Evolutionary conservation across 1,139 yeast genomes (phyloP).

Genomic region (Nakaseomyces sp.): DNA sequence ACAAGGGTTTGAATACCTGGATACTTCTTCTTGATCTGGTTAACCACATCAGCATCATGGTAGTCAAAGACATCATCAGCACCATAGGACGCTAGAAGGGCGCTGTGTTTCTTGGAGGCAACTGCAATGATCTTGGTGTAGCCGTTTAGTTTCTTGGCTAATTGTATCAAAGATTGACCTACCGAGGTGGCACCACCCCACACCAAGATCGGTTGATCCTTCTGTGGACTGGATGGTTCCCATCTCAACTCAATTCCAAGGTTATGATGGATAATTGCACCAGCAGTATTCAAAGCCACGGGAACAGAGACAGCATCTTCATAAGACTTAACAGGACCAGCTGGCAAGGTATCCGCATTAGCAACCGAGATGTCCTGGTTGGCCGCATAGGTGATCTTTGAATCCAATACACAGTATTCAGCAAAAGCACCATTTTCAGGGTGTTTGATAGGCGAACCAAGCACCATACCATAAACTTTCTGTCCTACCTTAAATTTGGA

Average conservation of each 20-base stretch:
- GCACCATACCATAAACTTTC: too few relatives aligned
- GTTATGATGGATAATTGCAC: too few relatives aligned
- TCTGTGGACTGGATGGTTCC: too few relatives aligned
- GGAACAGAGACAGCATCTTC: too few relatives aligned
- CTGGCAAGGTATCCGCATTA: too few relatives aligned
- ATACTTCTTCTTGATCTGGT: slow-evolving; percentile 11
- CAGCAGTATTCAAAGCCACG: too few relatives aligned
- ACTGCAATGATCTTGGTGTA: slow-evolving; percentile 41
- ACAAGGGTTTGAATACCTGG: too few relatives aligned
- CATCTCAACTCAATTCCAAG: too few relatives aligned
- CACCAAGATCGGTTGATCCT: too few relatives aligned
- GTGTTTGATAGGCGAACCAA: slow-evolving; percentile 14
- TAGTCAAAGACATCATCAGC: slow-evolving; percentile 54
- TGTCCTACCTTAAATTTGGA: too few relatives aligned
- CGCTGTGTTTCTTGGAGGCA: slow-evolving; percentile 40
- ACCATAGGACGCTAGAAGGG: slow-evolving; percentile 35
- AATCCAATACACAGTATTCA: slow-evolving; percentile 41
- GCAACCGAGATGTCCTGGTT: background rate
- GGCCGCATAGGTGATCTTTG: slow-evolving; percentile 32
- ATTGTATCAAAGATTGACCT: slow-evolving; percentile 16
- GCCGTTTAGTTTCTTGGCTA: slow-evolving; percentile 36
- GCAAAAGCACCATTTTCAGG: slow-evolving; percentile 48
- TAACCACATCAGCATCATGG: slow-evolving; percentile 12
- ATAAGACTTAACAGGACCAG: too few relatives aligned
- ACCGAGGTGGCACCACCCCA: too few relatives aligned